Evolutionary conservation across 495 filamentous ascomycete genomes (phyloP).

Genomic region (Geopyxis carbonaria): DNA sequence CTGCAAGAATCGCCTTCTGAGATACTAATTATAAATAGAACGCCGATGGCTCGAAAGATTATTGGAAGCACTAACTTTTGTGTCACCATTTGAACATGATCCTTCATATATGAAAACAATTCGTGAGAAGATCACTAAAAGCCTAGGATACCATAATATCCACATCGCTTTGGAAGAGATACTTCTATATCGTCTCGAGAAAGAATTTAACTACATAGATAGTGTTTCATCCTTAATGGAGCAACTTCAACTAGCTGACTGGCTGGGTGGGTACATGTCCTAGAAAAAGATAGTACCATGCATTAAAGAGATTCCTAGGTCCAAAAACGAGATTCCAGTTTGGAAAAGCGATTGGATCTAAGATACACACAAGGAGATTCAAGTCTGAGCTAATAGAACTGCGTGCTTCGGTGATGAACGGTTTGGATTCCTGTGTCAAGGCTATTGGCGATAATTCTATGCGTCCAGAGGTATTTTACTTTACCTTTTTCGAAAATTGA

Average conservation of each 20-base stretch:
- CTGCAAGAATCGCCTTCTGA: background rate
- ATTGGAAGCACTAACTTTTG: background rate
- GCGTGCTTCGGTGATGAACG: no score
- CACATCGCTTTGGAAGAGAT: background rate
- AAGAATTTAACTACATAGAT: background rate
- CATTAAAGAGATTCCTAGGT: no score
- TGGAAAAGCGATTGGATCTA: no score
- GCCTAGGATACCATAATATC: background rate
- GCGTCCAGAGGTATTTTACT: no score
- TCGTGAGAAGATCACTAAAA: background rate
- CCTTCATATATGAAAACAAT: background rate
- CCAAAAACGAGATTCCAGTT: no score
- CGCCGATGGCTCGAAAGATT: slow-evolving; percentile 1
- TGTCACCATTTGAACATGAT: slow-evolving; percentile 1
- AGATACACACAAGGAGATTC: no score
- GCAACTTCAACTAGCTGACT: background rate
- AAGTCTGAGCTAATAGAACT: no score
- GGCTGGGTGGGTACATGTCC: slow-evolving; percentile 2
- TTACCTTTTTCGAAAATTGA: no score
- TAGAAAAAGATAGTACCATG: no score
- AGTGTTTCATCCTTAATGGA: slow-evolving; percentile 1
- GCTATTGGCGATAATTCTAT: no score
- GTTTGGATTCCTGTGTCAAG: no score
- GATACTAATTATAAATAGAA: background rate
- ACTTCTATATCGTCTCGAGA: background rate